These are phyloP conservation scores for Amaranthus cruentus DNA, from an alignment of 148 eudicot genomes.

Conservation along the genomic window DNA sequence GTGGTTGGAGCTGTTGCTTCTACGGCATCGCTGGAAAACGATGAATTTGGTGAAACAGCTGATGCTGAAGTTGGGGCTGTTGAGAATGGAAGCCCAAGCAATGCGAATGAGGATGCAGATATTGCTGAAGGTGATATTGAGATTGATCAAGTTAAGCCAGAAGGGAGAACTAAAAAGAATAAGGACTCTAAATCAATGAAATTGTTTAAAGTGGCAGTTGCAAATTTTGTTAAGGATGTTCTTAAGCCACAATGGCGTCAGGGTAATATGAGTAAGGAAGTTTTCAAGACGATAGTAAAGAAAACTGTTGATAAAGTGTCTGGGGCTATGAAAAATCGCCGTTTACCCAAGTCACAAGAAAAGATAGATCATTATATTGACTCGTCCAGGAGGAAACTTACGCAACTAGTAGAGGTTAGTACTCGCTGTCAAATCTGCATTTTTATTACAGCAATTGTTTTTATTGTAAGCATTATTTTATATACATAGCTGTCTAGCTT, in stretches of 20 bases:
- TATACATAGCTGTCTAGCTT: background rate
- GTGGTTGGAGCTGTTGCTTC: constrained; percentile 41
- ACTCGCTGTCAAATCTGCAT: background rate
- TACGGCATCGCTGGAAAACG: constrained; percentile 46
- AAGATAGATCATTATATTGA: constrained; percentile 87
- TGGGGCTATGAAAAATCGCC: constrained; percentile 85
- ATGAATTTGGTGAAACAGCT: constrained; percentile 88
- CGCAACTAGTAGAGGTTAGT: constrained; percentile 81
- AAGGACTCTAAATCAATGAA: constrained; percentile 88
- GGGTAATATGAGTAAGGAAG: constrained; percentile 99
- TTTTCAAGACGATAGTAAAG: constrained; percentile 94
- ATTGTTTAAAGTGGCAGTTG: constrained; percentile 73
- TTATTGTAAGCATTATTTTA: background rate
- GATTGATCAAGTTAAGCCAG: constrained; percentile 67
- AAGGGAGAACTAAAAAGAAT: constrained; percentile 56
- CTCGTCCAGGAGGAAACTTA: constrained; percentile 78
- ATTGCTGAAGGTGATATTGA: constrained; percentile 55
- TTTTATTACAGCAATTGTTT: background rate
- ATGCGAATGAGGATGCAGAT: constrained; percentile 39
- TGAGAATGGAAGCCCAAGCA: constrained; percentile 59
- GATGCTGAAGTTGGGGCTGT: constrained; percentile 84
- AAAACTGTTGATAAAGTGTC: constrained; percentile 96
- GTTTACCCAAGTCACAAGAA: constrained; percentile 80
- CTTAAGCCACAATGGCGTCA: constrained; percentile 96
- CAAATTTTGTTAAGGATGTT: constrained; percentile 84